Evolutionary conservation across 768 basidiomycete genomes (phyloP).

Genomic region (Amanita polypyramis): DNA sequence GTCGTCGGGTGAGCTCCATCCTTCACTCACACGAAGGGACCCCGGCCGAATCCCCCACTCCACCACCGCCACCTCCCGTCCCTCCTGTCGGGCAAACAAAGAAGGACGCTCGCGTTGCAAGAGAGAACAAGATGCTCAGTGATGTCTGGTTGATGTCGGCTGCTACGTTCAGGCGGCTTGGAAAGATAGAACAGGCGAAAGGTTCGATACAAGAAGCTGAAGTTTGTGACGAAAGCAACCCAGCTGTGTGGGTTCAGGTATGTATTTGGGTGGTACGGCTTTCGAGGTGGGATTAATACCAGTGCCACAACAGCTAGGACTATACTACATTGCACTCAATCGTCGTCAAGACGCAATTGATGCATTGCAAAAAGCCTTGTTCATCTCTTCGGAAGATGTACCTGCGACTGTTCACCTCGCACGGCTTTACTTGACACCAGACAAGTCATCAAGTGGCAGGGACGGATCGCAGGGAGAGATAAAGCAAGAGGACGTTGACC

Average conservation of each 20-base stretch:
- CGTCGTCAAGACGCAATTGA: slow-evolving; percentile 56
- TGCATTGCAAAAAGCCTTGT: slow-evolving; percentile 81
- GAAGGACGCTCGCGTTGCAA: slow-evolving; percentile 34
- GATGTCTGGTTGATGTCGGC: slow-evolving; percentile 92
- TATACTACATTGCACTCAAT: slow-evolving; percentile 57
- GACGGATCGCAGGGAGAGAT: slow-evolving; percentile 9
- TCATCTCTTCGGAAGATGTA: slow-evolving; percentile 72
- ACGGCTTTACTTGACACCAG: slow-evolving; percentile 52
- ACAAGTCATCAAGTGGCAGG: slow-evolving; percentile 9
- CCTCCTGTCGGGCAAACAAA: slow-evolving; percentile 18
- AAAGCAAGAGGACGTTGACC: slow-evolving; percentile 45
- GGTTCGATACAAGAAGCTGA: slow-evolving; percentile 96
- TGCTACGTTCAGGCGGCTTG: slow-evolving; percentile 83
- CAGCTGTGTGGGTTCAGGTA: slow-evolving; percentile 93
- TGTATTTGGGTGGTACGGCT: slow-evolving; percentile 12
- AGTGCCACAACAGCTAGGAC: slow-evolving; percentile 44
- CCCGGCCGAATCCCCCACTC: slow-evolving; percentile 28
- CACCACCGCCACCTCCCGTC: slow-evolving; percentile 34
- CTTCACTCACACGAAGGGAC: slow-evolving; percentile 26
- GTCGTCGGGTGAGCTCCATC: slow-evolving; percentile 45
- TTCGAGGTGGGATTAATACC: neutral
- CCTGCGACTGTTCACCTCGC: slow-evolving; percentile 72
- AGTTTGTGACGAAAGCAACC: slow-evolving; percentile 73
- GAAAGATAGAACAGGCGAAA: slow-evolving; percentile 82
- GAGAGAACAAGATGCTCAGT: slow-evolving; percentile 61